Evolutionary conservation across 768 basidiomycete species (phyloP).

Genomic region (Lactarius akahatsu): DNA sequence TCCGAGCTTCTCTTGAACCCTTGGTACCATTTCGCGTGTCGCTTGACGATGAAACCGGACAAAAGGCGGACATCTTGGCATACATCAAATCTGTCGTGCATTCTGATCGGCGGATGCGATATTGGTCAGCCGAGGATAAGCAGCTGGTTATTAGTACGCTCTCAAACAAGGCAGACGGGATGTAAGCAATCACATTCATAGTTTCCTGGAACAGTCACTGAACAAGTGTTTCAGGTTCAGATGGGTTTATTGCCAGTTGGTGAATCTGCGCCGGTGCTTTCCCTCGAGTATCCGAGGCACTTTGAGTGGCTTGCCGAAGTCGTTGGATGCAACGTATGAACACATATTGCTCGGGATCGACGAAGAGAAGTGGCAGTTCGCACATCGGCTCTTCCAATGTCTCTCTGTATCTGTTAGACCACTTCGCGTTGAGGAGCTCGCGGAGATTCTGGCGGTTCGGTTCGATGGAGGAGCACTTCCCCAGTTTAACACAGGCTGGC

Average conservation of each 20-base stretch:
- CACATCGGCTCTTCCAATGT: background rate
- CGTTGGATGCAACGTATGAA: background rate
- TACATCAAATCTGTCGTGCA: background rate
- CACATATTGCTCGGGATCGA: background rate
- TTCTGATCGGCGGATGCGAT: background rate
- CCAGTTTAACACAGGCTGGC: background rate
- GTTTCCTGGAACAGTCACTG: background rate
- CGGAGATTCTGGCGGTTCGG: background rate
- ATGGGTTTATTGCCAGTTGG: slow-evolving; percentile 8
- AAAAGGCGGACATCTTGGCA: background rate
- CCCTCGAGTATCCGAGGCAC: background rate
- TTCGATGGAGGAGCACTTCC: background rate
- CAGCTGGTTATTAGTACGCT: slow-evolving; percentile 1
- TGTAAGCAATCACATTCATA: background rate
- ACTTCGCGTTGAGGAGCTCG: background rate
- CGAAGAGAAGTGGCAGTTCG: background rate
- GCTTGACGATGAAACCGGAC: slow-evolving; percentile 1
- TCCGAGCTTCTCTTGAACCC: background rate
- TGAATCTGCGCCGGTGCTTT: background rate
- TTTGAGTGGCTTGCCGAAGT: background rate
- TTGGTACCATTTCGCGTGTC: background rate
- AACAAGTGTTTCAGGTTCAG: background rate
- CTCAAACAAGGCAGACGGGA: background rate
- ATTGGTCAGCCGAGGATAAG: slow-evolving; percentile 2
- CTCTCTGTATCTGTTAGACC: background rate